A percentile compares a stretch with the other conserved stretches of the same genome.
Evolutionary conservation across 257 asterid genomes (phyloP).

Genomic region (Perilla frutescens): DNA sequence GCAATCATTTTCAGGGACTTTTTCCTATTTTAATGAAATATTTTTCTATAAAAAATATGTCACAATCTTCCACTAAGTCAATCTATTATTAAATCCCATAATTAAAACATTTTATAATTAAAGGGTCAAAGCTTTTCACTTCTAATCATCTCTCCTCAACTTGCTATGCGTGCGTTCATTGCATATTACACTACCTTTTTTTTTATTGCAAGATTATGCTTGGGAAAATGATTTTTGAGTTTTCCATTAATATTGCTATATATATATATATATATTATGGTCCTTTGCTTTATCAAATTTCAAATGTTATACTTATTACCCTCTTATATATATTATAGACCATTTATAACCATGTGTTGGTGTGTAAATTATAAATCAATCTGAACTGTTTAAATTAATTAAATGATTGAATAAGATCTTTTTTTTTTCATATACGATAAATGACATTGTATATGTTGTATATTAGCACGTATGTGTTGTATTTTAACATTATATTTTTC

Average conservation of each 20-base stretch:
- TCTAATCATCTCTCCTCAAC: slow-evolving; percentile 34
- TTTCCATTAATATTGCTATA: not conserved
- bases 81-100: slow-evolving; percentile 49
- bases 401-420: too few species aligned
- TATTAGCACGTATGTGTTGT: too few species aligned
- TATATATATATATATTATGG: not conserved
- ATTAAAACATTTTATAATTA: slow-evolving; percentile 5
- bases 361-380: too few species aligned
- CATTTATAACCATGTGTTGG: too few species aligned
- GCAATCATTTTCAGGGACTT: slow-evolving; percentile 62
- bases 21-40: not conserved
- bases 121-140: slow-evolving; percentile 47
- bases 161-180: slow-evolving; percentile 33
- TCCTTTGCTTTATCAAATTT: not conserved
- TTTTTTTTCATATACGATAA: too few species aligned
- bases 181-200: not conserved
- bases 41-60: slow-evolving; percentile 33
- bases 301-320: too few species aligned
- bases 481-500: too few species aligned
- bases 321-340: too few species aligned
- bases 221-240: not conserved
- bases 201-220: not conserved
- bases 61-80: slow-evolving; percentile 63
- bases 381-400: too few species aligned
- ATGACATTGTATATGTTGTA: too few species aligned